Percentiles rank a stretch among this genome's conserved stretches.
These are phyloP conservation scores for Betula pendula DNA, from an alignment of 306 rosid genomes.

Conservation along the genomic window DNA sequence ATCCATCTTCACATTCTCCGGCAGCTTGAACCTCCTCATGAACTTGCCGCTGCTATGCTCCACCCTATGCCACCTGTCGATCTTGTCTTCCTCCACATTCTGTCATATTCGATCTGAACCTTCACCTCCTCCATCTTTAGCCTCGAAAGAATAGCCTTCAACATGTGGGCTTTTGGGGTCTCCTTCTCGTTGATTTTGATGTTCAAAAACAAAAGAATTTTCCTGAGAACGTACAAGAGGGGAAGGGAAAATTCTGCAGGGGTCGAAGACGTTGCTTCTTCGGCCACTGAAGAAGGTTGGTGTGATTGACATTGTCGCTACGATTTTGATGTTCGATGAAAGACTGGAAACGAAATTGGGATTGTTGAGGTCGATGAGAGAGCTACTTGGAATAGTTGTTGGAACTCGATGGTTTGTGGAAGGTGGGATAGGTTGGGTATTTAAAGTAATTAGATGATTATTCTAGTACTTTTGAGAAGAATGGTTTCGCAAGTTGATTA, in stretches of 20 bases:
- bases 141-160: neutral
- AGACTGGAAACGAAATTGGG: too few relatives aligned
- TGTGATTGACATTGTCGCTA: neutral
- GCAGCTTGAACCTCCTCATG: neutral
- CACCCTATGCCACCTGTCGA: conserved; percentile 35
- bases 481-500: too few relatives aligned
- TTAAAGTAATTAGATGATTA: too few relatives aligned
- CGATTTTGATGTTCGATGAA: neutral
- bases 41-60: conserved; percentile 26
- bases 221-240: too few relatives aligned
- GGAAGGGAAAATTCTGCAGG: neutral
- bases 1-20: too few relatives aligned
- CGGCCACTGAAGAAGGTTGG: too few relatives aligned
- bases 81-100: conserved; percentile 35
- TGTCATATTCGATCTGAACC: conserved; percentile 35
- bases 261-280: neutral
- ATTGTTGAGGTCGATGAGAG: too few relatives aligned
- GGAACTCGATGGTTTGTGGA: too few relatives aligned
- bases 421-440: too few relatives aligned
- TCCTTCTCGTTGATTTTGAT: neutral
- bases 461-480: too few relatives aligned
- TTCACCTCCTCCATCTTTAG: conserved; percentile 30
- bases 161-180: neutral
- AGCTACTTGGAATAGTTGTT: too few relatives aligned
- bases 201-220: too few relatives aligned